These are phyloP conservation scores for Penicillium paradoxum DNA, from an alignment of 495 filamentous ascomycete genomes.

Conservation along the genomic window DNA sequence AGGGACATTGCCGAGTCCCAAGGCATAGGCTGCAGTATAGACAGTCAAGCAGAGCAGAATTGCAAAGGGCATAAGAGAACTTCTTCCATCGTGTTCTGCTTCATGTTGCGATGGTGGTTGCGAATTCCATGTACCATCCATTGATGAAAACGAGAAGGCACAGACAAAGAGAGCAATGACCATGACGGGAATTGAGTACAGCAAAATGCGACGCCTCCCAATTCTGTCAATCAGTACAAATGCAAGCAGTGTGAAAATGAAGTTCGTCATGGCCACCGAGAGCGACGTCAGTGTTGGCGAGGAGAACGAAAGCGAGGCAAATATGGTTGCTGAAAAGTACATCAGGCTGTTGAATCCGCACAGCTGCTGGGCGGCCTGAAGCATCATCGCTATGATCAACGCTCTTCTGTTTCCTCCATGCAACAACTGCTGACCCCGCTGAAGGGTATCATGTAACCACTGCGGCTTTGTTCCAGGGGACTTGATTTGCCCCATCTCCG, in stretches of 20 bases:
- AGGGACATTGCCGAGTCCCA: conserved; percentile 86
- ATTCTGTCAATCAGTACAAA: conserved; percentile 75
- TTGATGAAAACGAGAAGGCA: conserved; percentile 59
- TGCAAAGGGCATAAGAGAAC: conserved; percentile 31
- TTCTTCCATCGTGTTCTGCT: conserved; percentile 5
- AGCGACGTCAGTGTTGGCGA: conserved; percentile 78
- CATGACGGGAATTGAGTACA: conserved; percentile 86
- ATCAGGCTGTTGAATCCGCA: conserved; percentile 92
- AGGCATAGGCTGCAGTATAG: conserved; percentile 82
- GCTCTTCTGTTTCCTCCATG: conserved; percentile 66
- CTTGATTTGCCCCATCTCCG: conserved; percentile 29
- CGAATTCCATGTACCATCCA: conserved; percentile 33
- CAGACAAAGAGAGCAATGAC: conserved; percentile 61
- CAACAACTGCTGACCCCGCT: conserved; percentile 53
- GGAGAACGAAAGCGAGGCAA: conserved; percentile 70
- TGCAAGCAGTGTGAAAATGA: conserved; percentile 70
- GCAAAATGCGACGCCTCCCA: conserved; percentile 73
- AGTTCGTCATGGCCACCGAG: conserved; percentile 78
- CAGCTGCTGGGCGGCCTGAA: conserved; percentile 85
- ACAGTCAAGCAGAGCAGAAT: conserved; percentile 69
- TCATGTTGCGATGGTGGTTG: conserved; percentile 7
- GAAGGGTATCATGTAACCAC: conserved; percentile 29
- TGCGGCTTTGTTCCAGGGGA: conserved; percentile 9
- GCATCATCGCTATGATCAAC: conserved; percentile 74
- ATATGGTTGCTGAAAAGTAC: conserved; percentile 94